phyloP scores from a whole-genome alignment of 345 rosid genomes.

The Lagerstroemia speciosa region DNA sequence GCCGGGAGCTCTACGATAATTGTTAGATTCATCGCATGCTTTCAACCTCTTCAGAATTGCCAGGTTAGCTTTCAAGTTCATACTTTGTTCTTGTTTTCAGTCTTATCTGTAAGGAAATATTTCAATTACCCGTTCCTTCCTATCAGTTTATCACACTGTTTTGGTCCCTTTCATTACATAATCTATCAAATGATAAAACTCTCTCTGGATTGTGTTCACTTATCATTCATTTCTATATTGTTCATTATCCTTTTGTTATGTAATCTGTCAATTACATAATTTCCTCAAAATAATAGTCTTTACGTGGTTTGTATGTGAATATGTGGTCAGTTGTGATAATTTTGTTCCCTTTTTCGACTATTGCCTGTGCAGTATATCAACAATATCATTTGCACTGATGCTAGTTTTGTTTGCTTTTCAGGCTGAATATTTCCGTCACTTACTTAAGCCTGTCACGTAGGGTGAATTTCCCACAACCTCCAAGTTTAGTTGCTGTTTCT shows the following conservation, averaged over 20 bases:
- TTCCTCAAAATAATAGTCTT: background rate
- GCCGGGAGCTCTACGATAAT: constrained; percentile 71
- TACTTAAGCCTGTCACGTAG: constrained; percentile 99
- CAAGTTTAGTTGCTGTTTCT: constrained; percentile 39
- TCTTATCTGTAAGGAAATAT: background rate
- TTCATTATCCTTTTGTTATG: background rate
- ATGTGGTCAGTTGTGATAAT: background rate
- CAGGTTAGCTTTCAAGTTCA: constrained; percentile 49
- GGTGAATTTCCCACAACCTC: constrained; percentile 18
- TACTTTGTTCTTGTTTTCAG: background rate
- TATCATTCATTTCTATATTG: background rate
- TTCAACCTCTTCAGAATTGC: constrained; percentile 91
- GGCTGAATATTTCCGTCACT: constrained; percentile 96
- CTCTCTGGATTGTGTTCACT: background rate
- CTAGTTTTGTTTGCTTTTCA: constrained; percentile 21
- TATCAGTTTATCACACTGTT: background rate
- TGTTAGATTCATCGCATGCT: constrained; percentile 94
- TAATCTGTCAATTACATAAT: background rate
- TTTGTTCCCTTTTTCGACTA: background rate
- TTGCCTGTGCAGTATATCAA: background rate
- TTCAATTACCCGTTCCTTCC: background rate
- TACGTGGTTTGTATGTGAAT: background rate
- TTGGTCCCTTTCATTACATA: background rate
- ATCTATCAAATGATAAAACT: background rate
- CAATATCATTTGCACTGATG: background rate